Percentiles rank a stretch among this genome's conserved stretches.
Evolutionary conservation across 2,329 filamentous ascomycete genomes (phyloP).

Genomic region (Hypoxylon sp.): DNA sequence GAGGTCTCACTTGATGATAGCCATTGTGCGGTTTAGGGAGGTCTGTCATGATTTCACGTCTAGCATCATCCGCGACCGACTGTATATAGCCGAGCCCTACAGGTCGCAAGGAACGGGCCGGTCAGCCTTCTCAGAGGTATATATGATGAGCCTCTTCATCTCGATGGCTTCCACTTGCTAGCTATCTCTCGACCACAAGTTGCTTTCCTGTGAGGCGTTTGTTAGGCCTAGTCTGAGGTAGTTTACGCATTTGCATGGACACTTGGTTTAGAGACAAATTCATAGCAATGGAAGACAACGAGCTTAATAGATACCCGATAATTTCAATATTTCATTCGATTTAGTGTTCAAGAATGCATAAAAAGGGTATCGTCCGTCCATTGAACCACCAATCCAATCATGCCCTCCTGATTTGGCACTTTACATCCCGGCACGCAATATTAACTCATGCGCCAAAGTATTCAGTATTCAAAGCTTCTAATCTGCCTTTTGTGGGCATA

Average conservation of each 20-base stretch:
- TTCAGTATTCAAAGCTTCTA: not conserved
- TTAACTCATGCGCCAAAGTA: not conserved
- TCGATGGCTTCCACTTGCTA: not conserved
- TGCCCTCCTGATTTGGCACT: not conserved
- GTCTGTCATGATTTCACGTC: slow-evolving; percentile 33
- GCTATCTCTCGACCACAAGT: not conserved
- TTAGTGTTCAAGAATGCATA: not conserved
- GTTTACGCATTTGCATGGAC: not conserved
- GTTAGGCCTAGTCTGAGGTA: too few relatives aligned
- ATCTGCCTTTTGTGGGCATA: not conserved
- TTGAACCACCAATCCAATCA: not conserved
- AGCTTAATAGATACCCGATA: slow-evolving; percentile 14
- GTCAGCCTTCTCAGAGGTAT: slow-evolving; percentile 5
- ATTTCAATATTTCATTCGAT: not conserved
- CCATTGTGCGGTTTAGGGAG: slow-evolving; percentile 9
- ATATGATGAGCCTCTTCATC: slow-evolving; percentile 19
- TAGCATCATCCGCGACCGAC: slow-evolving; percentile 21
- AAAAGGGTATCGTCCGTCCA: slow-evolving; percentile 28
- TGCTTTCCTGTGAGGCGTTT: not conserved
- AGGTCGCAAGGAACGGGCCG: slow-evolving; percentile 18
- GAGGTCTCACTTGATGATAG: slow-evolving; percentile 9
- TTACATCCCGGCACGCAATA: not conserved
- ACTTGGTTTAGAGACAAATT: not conserved
- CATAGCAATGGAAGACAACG: slow-evolving; percentile 1
- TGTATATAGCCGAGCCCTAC: slow-evolving; percentile 33